Conservation (phyloP, 495 filamentous ascomycete species). For the Talaromyces proteolyticus region DNA sequence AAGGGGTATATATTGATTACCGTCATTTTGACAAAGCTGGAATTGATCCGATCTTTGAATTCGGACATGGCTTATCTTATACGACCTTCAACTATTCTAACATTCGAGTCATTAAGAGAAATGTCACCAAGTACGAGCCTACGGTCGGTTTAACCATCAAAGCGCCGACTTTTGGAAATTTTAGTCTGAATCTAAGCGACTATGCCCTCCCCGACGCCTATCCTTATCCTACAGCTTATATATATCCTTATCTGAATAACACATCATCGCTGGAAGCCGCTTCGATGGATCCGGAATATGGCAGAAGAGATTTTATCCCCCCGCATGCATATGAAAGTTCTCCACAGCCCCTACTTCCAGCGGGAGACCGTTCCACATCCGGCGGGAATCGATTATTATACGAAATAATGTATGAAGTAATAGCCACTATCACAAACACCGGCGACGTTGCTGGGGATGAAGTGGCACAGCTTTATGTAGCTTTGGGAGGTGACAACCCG, state of each 20-base stretch:
- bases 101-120: conserved; percentile 21
- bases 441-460: conserved; percentile 70
- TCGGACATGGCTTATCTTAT: conserved; percentile 63
- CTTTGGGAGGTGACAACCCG: conserved; percentile 72
- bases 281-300: conserved; percentile 63
- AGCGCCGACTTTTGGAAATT: conserved; percentile 66
- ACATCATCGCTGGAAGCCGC: conserved; percentile 53
- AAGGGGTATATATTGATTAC: conserved; percentile 63
- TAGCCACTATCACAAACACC: conserved; percentile 76
- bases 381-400: conserved; percentile 82
- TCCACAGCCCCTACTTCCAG: conserved; percentile 61
- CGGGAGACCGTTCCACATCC: conserved; percentile 46
- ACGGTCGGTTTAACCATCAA: conserved; percentile 60
- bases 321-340: conserved; percentile 55
- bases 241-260: conserved; percentile 88
- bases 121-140: conserved; percentile 53
- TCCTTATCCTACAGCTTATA: conserved; percentile 50
- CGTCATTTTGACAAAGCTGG: conserved; percentile 56
- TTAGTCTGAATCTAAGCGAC: conserved; percentile 51
- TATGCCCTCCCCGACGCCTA: conserved; percentile 69
- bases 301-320: conserved; percentile 60
- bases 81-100: conserved; percentile 52
- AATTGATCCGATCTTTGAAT: conserved; percentile 56
- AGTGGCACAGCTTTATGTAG: conserved; percentile 80
- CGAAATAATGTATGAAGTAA: conserved; percentile 72